A percentile compares a stretch with the other conserved stretches of the same genome.
These are phyloP conservation scores for Breviolum minutum DNA, from an alignment of 73 alveolate genomes.

Conservation along the genomic window DNA sequence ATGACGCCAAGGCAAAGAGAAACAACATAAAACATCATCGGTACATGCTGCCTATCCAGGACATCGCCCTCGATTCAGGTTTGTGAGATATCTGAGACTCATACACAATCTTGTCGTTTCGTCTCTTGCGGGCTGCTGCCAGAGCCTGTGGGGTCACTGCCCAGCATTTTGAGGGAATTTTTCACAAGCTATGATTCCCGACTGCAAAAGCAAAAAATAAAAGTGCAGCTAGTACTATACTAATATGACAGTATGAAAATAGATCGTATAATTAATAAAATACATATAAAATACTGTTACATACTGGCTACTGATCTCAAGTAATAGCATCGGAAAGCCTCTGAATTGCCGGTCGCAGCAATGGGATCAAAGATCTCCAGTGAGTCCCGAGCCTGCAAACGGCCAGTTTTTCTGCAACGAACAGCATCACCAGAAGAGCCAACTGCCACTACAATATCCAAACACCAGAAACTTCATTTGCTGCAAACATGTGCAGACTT, in stretches of 20 bases:
- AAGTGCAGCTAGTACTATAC: too few species aligned
- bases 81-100: not conserved
- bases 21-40: not conserved
- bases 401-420: not conserved
- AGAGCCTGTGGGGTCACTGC: constrained; percentile 17
- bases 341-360: constrained; percentile 77
- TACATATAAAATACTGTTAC: too few species aligned
- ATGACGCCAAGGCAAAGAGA: not conserved
- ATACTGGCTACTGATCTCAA: too few species aligned
- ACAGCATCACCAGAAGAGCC: not conserved
- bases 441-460: not conserved
- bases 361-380: constrained; percentile 94
- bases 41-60: too few species aligned
- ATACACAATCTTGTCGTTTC: constrained; percentile 77
- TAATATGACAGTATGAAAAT: too few species aligned
- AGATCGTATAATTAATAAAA: too few species aligned
- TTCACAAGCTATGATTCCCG: not conserved
- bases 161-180: not conserved
- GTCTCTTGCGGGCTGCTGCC: constrained; percentile 60
- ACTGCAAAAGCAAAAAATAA: too few species aligned
- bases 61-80: not conserved
- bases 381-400: constrained; percentile 55
- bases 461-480: not conserved
- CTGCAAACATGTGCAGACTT: not conserved
- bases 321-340: not conserved